Evolutionary conservation across 164 flowering plant species (phyloP).

Genomic region (Tetrastigma voinierianum): DNA sequence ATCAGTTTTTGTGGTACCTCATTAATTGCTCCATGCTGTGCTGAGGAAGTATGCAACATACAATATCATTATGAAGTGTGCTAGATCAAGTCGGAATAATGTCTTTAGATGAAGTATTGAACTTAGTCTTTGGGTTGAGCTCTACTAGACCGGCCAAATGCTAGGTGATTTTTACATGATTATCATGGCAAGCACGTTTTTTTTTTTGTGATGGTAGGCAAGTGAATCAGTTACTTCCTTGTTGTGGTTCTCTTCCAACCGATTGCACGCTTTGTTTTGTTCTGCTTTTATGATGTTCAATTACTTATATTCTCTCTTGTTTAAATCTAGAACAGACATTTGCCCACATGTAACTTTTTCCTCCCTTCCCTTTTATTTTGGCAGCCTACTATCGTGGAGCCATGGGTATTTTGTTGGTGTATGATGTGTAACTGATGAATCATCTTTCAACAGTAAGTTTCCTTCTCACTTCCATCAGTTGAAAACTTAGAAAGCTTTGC

Average conservation of each 20-base stretch:
- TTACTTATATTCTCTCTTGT: neutral
- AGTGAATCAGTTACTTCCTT: neutral
- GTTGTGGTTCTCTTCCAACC: neutral
- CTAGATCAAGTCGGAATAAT: neutral
- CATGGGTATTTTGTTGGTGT: constrained; percentile 74
- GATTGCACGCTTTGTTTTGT: neutral
- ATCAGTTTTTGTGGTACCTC: neutral
- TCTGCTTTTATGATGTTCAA: neutral
- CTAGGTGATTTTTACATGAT: neutral
- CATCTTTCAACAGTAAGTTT: constrained; percentile 64
- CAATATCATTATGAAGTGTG: neutral
- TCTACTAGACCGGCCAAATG: neutral
- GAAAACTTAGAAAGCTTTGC: neutral
- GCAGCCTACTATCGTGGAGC: constrained; percentile 81
- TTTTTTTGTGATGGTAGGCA: neutral
- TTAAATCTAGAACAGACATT: neutral
- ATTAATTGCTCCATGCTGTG: neutral
- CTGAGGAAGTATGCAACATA: neutral
- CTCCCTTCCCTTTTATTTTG: constrained; percentile 2
- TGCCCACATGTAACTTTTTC: neutral
- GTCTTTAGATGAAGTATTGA: too few relatives aligned
- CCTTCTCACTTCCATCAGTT: neutral
- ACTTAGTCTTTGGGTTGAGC: neutral
- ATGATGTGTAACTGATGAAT: constrained; percentile 75
- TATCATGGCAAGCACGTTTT: neutral